Percentiles rank a stretch among this genome's conserved stretches.
Conservation (phyloP, 495 filamentous ascomycete genomes). For the Opeltia flavorubescens region DNA sequence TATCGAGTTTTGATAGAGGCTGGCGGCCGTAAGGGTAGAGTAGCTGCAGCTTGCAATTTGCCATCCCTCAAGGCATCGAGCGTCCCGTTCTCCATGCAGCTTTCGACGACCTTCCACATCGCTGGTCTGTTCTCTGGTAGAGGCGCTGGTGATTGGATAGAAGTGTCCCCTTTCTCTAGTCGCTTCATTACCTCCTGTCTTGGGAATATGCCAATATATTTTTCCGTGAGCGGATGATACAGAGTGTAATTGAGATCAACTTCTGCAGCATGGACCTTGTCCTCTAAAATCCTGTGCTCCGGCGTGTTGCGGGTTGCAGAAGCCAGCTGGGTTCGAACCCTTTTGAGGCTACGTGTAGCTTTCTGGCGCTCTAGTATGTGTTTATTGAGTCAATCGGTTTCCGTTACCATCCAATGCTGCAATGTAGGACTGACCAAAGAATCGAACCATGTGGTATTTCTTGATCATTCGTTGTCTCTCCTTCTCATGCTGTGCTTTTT, state of each 20-base stretch:
- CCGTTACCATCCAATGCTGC: neutral
- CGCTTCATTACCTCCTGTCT: slow-evolving; percentile 8
- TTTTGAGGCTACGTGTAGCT: slow-evolving; percentile 54
- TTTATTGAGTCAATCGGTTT: neutral
- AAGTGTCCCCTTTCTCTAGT: slow-evolving; percentile 13
- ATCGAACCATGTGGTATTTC: slow-evolving; percentile 89
- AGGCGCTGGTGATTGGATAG: slow-evolving; percentile 2
- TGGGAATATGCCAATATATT: slow-evolving; percentile 65
- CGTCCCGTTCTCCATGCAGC: slow-evolving; percentile 51
- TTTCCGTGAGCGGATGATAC: slow-evolving; percentile 64
- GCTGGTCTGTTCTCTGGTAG: slow-evolving; percentile 31
- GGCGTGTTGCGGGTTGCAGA: slow-evolving; percentile 8
- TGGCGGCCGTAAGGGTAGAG: slow-evolving; percentile 9
- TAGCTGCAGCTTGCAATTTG: slow-evolving; percentile 21
- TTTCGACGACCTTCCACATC: slow-evolving; percentile 57
- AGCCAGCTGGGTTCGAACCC: slow-evolving; percentile 40
- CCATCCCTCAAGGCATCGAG: slow-evolving; percentile 41
- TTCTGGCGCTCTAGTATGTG: slow-evolving; percentile 61
- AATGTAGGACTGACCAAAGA: slow-evolving; percentile 50
- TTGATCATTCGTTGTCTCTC: slow-evolving; percentile 57
- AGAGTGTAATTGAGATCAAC: slow-evolving; percentile 79
- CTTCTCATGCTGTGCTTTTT: slow-evolving; percentile 38
- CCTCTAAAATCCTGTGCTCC: slow-evolving; percentile 31
- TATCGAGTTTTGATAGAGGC: slow-evolving; percentile 4
- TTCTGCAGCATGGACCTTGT: slow-evolving; percentile 51